These are phyloP conservation scores for Eucommia ulmoides DNA, from an alignment of 257 asterid genomes.

Conservation along the genomic window DNA sequence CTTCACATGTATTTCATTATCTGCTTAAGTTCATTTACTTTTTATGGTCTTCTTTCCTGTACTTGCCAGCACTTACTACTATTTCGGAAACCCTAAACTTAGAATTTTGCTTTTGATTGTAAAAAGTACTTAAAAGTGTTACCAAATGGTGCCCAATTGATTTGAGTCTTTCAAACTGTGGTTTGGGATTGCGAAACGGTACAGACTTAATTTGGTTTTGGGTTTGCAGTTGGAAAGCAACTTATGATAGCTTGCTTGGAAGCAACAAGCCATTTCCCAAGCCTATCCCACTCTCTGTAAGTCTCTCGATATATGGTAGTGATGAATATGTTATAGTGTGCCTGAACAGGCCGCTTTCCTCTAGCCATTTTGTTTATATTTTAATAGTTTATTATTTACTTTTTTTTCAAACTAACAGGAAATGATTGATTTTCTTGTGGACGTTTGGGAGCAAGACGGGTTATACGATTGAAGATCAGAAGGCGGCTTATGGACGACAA, in stretches of 20 bases:
- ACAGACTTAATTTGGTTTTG: too few species aligned
- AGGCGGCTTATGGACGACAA: too few species aligned
- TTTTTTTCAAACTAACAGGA: constrained; percentile 35
- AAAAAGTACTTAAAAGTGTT: too few species aligned
- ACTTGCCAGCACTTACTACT: constrained; percentile 19
- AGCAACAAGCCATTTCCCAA: constrained; percentile 62
- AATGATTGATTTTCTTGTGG: constrained; percentile 77
- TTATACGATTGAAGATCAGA: constrained; percentile 63
- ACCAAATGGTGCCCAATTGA: too few species aligned
- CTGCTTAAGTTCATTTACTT: not conserved
- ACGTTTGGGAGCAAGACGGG: constrained; percentile 78
- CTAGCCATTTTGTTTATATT: not conserved
- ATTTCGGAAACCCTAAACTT: too few species aligned
- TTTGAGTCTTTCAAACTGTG: too few species aligned
- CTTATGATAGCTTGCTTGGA: constrained; percentile 74
- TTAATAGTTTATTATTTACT: not conserved
- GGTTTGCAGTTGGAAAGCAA: constrained; percentile 77
- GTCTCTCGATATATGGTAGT: too few species aligned
- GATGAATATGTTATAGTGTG: too few species aligned
- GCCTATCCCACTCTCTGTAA: constrained; percentile 75
- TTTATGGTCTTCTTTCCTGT: not conserved
- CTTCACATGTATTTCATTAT: too few species aligned
- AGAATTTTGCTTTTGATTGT: constrained; percentile 15
- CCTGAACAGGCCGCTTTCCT: too few species aligned
- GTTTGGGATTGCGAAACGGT: too few species aligned